phyloP scores from a whole-genome alignment of 2,329 filamentous ascomycete species.

The Aplosporella prunicola region DNA sequence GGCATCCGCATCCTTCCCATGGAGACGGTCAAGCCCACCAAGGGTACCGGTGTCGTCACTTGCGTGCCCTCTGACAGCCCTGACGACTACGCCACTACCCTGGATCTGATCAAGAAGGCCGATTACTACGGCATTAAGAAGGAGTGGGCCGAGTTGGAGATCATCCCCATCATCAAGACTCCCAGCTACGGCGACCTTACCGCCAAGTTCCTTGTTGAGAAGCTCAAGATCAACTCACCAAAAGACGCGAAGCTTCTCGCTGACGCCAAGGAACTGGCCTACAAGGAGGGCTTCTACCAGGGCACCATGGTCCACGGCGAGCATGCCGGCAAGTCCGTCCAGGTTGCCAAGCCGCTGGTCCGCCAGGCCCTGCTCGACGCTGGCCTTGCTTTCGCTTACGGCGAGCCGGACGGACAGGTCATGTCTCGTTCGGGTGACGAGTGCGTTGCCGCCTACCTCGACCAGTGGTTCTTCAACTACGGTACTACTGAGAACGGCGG shows the following conservation, averaged over 20 bases:
- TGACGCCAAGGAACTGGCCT: conserved; percentile 90
- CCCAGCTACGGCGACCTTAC: conserved; percentile 79
- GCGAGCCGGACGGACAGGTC: conserved; percentile 84
- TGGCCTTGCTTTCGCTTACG: conserved; percentile 79
- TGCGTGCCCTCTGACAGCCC: conserved; percentile 93
- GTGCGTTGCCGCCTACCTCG: conserved; percentile 84
- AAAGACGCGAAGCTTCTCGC: conserved; percentile 87
- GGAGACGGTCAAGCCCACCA: conserved; percentile 83
- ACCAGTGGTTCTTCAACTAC: conserved; percentile 98
- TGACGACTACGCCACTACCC: conserved; percentile 84
- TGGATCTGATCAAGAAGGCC: conserved; percentile 85
- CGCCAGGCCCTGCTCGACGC: conserved; percentile 65
- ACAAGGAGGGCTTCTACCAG: conserved; percentile 97
- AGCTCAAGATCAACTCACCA: conserved; percentile 92
- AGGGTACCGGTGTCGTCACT: conserved; percentile 94
- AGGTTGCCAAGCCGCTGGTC: conserved; percentile 78
- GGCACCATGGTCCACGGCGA: conserved; percentile 82
- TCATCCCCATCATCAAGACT: conserved; percentile 66
- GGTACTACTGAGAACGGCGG: conserved; percentile 58
- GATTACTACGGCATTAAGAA: conserved; percentile 95
- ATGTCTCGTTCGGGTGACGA: conserved; percentile 83
- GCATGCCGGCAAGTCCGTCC: conserved; percentile 78
- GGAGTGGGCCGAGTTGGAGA: conserved; percentile 89
- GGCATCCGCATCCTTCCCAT: conserved; percentile 88
- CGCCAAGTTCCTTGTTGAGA: conserved; percentile 74